These are phyloP conservation scores for Fagus crenata DNA, from an alignment of 306 rosid genomes.

Conservation along the genomic window DNA sequence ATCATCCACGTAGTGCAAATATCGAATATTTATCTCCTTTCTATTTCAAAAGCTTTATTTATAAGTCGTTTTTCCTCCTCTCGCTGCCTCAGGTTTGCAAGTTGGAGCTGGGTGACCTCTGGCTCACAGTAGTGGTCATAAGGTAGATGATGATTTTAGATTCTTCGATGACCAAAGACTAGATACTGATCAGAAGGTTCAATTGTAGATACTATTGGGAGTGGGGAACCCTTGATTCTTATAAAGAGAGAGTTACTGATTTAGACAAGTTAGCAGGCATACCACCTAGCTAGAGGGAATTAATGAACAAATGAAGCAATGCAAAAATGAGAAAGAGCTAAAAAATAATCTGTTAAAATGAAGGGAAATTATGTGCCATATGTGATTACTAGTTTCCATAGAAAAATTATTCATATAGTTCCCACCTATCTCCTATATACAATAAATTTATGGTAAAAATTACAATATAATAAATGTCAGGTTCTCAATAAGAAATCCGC, in stretches of 20 bases:
- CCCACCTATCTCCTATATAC: too few relatives aligned
- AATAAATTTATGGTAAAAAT: too few relatives aligned
- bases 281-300: too few relatives aligned
- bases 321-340: too few relatives aligned
- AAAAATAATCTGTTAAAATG: too few relatives aligned
- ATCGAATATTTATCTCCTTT: slow-evolving; percentile 34
- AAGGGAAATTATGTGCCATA: too few relatives aligned
- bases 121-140: neutral
- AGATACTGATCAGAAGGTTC: neutral
- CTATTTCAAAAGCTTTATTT: slow-evolving; percentile 43
- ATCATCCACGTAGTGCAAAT: slow-evolving; percentile 47
- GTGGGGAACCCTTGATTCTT: neutral
- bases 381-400: too few relatives aligned
- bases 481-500: too few relatives aligned
- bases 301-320: too few relatives aligned
- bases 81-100: slow-evolving; percentile 28
- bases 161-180: neutral
- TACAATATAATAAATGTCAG: too few relatives aligned
- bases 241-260: neutral
- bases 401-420: too few relatives aligned
- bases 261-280: neutral
- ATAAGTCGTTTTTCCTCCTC: neutral
- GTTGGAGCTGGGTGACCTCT: slow-evolving; percentile 35
- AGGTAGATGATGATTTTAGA: neutral
- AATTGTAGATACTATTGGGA: too few relatives aligned